Evolutionary conservation across 306 rosid genomes (phyloP).

Genomic region (Hippophae gyantsensis): DNA sequence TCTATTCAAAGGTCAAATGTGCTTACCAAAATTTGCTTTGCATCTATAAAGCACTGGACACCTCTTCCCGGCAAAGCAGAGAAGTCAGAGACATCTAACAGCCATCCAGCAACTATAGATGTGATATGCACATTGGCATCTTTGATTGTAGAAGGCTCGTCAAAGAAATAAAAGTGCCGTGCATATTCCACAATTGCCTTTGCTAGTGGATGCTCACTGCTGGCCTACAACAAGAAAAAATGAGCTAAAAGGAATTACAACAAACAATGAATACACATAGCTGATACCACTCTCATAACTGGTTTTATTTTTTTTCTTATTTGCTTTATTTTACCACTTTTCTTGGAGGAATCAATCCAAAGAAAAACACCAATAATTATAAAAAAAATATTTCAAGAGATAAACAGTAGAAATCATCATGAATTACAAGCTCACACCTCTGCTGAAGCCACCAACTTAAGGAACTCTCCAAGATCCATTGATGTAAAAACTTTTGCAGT

Average conservation of each 20-base stretch:
- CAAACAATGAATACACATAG: neutral
- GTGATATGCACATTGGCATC: slow-evolving; percentile 32
- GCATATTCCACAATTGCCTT: slow-evolving; percentile 88
- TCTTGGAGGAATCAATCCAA: neutral
- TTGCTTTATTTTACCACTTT: too few relatives aligned
- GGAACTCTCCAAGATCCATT: slow-evolving; percentile 90
- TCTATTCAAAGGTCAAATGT: slow-evolving; percentile 4
- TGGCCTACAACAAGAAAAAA: slow-evolving; percentile 47
- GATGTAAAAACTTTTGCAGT: slow-evolving; percentile 65
- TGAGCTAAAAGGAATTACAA: neutral
- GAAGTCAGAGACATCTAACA: slow-evolving; percentile 67
- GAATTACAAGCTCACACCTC: slow-evolving; percentile 53
- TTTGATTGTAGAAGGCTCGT: slow-evolving; percentile 43
- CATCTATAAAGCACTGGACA: slow-evolving; percentile 55
- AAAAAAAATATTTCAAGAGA: neutral
- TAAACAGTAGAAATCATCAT: slow-evolving; percentile 8
- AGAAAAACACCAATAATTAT: neutral
- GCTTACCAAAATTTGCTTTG: slow-evolving; percentile 57
- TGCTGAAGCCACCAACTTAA: slow-evolving; percentile 91
- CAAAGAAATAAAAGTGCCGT: slow-evolving; percentile 86
- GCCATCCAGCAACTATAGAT: slow-evolving; percentile 53
- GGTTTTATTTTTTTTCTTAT: neutral
- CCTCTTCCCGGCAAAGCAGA: slow-evolving; percentile 85
- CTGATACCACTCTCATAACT: neutral
- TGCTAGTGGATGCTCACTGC: slow-evolving; percentile 95